Conservation (phyloP, 2,329 filamentous ascomycete genomes). For the Fusarium phyllophilum region DNA sequence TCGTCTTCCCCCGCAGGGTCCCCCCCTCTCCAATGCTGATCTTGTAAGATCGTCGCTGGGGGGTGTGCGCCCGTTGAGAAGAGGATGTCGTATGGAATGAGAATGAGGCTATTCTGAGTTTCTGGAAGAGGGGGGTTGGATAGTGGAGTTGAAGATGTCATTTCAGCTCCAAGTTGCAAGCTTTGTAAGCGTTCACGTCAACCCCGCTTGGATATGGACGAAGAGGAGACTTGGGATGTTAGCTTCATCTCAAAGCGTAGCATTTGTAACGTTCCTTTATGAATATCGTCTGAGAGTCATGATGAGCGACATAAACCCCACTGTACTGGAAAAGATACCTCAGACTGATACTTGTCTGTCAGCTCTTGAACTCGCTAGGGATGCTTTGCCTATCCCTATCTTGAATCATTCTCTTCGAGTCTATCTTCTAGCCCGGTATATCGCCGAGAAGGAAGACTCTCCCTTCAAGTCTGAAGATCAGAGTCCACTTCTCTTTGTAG, state of each 20-base stretch:
- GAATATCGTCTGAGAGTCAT: not conserved
- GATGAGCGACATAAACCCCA: not conserved
- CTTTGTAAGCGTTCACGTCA: constrained; percentile 16
- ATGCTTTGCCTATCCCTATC: constrained; percentile 40
- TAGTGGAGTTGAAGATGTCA: not conserved
- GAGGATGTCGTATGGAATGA: not conserved
- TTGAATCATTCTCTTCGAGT: constrained; percentile 47
- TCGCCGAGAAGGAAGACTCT: constrained; percentile 35
- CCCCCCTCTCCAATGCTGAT: constrained; percentile 8
- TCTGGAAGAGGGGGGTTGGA: not conserved
- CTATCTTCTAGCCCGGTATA: constrained; percentile 40
- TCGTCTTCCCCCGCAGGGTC: constrained; percentile 26
- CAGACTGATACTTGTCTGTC: constrained; percentile 19
- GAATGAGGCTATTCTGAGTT: constrained; percentile 24
- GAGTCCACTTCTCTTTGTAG: constrained; percentile 47
- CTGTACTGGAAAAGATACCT: constrained; percentile 20
- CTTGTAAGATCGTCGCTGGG: constrained; percentile 13
- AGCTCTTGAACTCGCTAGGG: constrained; percentile 30
- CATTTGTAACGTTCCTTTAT: not conserved
- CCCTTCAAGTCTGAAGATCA: constrained; percentile 11
- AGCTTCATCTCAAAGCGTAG: not conserved
- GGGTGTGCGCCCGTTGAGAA: constrained; percentile 9
- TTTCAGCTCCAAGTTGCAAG: not conserved
- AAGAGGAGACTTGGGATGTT: not conserved
- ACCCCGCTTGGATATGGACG: not conserved